Conservation (phyloP, 768 basidiomycete genomes). For the Suillus clintonianus region DNA sequence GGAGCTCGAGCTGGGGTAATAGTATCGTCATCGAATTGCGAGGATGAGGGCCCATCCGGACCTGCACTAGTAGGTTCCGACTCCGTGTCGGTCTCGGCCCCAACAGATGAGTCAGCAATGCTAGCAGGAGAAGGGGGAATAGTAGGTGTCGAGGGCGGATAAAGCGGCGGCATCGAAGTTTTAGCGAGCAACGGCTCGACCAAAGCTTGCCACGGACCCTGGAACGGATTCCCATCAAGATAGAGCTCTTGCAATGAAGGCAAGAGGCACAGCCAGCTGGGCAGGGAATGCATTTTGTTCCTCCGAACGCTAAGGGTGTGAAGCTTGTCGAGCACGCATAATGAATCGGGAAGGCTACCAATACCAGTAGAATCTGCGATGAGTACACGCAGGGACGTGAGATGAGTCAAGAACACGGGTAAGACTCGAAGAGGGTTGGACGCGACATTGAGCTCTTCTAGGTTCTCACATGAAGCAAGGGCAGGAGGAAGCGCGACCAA, state of each 20-base stretch:
- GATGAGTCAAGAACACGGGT: constrained; percentile 82
- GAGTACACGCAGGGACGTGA: constrained; percentile 79
- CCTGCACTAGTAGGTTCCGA: constrained; percentile 51
- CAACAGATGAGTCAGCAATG: constrained; percentile 45
- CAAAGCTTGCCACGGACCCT: constrained; percentile 88
- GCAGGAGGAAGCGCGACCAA: constrained; percentile 81
- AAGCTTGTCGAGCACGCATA: constrained; percentile 73
- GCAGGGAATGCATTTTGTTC: constrained; percentile 86
- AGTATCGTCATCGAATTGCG: constrained; percentile 64
- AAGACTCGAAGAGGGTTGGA: constrained; percentile 90
- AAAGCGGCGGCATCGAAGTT: constrained; percentile 57
- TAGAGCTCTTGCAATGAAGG: constrained; percentile 80
- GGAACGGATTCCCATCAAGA: constrained; percentile 96
- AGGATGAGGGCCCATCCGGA: constrained; percentile 26
- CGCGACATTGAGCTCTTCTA: constrained; percentile 94
- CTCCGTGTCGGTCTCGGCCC: constrained; percentile 52
- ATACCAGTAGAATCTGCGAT: constrained; percentile 93
- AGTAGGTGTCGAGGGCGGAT: constrained; percentile 67
- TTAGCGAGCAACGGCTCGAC: constrained; percentile 81
- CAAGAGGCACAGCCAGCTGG: constrained; percentile 95
- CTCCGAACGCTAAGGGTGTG: constrained; percentile 88
- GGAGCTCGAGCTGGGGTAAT: constrained; percentile 66
- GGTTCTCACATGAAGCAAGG: constrained; percentile 72
- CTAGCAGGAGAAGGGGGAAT: constrained; percentile 53
- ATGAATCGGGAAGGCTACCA: constrained; percentile 68